Conservation (phyloP, 305 asterid genomes). For the Solanum hybrid region DNA sequence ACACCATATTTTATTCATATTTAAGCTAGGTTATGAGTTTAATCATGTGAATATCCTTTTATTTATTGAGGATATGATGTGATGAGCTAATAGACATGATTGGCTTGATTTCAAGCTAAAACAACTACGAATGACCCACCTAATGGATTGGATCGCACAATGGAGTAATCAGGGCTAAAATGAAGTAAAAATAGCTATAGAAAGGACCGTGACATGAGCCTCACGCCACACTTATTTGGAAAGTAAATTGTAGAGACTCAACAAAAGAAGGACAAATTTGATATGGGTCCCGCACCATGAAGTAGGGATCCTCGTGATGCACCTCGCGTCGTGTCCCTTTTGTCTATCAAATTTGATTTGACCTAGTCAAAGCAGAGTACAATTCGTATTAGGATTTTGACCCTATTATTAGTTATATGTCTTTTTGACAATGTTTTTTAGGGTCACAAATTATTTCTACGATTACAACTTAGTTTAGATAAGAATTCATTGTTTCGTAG, state of each 20-base stretch:
- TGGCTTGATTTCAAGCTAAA: no score
- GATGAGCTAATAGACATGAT: no score
- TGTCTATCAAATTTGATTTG: not conserved
- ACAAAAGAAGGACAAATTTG: not conserved
- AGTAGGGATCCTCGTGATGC: not conserved
- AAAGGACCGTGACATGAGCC: not conserved
- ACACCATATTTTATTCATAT: not conserved
- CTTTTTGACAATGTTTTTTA: not conserved
- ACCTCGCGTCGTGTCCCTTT: not conserved
- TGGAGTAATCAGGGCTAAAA: not conserved
- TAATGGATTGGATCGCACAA: not conserved
- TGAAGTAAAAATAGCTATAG: not conserved
- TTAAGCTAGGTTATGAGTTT: not conserved
- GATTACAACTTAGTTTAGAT: not conserved
- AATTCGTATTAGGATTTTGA: not conserved
- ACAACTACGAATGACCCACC: not conserved
- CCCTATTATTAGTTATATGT: no score
- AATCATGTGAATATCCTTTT: not conserved
- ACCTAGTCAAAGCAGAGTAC: not conserved
- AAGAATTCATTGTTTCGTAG: not conserved
- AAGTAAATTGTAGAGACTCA: not conserved
- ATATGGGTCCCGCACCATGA: not conserved
- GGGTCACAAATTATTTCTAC: not conserved
- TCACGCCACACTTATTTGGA: not conserved
- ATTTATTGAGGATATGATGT: not conserved